These are phyloP conservation scores for Saprolegnia parasitica DNA, from an alignment of 352 stramenopile species.

Conservation along the genomic window DNA sequence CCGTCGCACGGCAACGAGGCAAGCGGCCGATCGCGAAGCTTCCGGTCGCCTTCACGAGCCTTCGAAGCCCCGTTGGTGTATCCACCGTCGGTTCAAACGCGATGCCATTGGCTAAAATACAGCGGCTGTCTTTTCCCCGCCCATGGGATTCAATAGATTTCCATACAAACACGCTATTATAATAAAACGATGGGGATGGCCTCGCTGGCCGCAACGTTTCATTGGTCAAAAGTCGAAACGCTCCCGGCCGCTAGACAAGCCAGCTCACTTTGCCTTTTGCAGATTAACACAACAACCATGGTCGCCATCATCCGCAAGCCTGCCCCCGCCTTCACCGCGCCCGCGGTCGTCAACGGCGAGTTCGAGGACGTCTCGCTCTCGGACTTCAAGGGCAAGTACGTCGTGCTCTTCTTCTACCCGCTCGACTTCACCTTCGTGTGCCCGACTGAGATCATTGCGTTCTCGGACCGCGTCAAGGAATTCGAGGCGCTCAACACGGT, in stretches of 20 bases:
- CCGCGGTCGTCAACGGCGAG: constrained; percentile 72
- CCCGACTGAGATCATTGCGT: constrained; percentile 88
- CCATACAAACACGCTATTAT: too few relatives aligned
- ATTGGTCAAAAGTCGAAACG: constrained; percentile 6
- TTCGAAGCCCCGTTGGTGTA: too few relatives aligned
- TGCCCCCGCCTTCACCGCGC: constrained; percentile 68
- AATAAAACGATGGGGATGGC: too few relatives aligned
- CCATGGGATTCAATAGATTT: too few relatives aligned
- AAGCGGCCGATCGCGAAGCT: too few relatives aligned
- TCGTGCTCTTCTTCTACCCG: constrained; percentile 91
- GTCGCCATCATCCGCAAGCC: constrained; percentile 59
- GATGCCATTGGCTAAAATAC: too few relatives aligned
- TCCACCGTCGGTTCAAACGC: too few relatives aligned
- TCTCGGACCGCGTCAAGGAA: constrained; percentile 72
- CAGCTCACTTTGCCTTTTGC: constrained; percentile 14
- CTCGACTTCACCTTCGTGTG: constrained; percentile 91
- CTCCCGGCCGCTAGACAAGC: background rate
- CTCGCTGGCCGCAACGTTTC: too few relatives aligned
- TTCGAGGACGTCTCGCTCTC: constrained; percentile 79
- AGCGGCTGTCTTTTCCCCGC: too few relatives aligned
- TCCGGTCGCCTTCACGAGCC: too few relatives aligned
- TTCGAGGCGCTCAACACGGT: constrained; percentile 77
- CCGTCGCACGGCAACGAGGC: too few relatives aligned
- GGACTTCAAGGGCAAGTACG: constrained; percentile 87
- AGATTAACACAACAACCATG: constrained; percentile 33